These are phyloP conservation scores for Dactylellina sp. DNA, from an alignment of 2,329 filamentous ascomycete genomes.

Conservation along the genomic window DNA sequence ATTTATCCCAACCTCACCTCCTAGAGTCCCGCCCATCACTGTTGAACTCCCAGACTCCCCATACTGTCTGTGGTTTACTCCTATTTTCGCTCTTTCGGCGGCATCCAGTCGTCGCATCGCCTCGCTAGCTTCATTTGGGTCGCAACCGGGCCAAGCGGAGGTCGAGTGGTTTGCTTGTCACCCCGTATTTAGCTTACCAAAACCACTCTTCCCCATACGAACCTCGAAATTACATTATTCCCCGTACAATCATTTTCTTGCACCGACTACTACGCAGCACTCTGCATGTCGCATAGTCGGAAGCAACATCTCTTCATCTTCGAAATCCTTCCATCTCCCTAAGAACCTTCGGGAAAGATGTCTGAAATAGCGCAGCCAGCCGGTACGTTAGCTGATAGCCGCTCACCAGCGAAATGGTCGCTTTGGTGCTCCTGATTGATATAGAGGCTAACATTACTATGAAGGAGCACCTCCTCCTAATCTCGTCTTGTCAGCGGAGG, in stretches of 20 bases:
- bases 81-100: constrained; percentile 28
- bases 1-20: constrained; percentile 13
- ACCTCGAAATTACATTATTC: constrained; percentile 13
- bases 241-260: constrained; percentile 32
- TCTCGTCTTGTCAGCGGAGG: constrained; percentile 73
- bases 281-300: constrained; percentile 53
- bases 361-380: constrained; percentile 52
- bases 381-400: constrained; percentile 29
- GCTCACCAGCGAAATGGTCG: background rate
- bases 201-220: constrained; percentile 41
- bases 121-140: constrained; percentile 30
- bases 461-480: constrained; percentile 37
- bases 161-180: constrained; percentile 39
- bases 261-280: constrained; percentile 13
- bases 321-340: constrained; percentile 21
- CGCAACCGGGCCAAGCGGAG: constrained; percentile 52
- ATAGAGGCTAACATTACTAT: constrained; percentile 19
- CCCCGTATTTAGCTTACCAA: constrained; percentile 6
- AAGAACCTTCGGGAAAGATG: constrained; percentile 33
- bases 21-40: background rate
- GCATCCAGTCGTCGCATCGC: constrained; percentile 21
- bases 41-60: constrained; percentile 4
- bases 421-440: constrained; percentile 2
- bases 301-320: constrained; percentile 42
- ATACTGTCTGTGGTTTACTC: constrained; percentile 14